phyloP scores from a whole-genome alignment of 2,329 filamentous ascomycete species.

The Acarospora socialis region DNA sequence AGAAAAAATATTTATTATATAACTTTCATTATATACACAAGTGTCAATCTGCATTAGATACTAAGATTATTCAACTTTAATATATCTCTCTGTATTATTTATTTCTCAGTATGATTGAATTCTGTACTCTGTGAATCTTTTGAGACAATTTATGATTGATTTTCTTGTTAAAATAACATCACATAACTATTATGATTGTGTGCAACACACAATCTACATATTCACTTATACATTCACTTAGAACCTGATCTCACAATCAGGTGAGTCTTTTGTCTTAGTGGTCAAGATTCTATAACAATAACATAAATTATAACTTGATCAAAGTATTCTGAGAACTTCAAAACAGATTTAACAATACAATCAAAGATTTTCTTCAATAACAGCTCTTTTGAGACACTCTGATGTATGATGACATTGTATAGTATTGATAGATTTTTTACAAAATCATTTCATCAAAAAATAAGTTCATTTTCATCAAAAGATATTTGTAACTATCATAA shows the following conservation, averaged over 20 bases:
- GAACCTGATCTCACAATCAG: no score
- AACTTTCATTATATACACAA: constrained; percentile 1
- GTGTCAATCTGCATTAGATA: constrained; percentile 1
- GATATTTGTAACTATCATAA: constrained; percentile 1
- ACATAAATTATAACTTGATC: constrained; percentile 1
- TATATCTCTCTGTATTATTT: constrained; percentile 1
- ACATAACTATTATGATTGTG: no score
- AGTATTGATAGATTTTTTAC: constrained; percentile 3
- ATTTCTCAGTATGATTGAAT: background rate
- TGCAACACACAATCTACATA: no score
- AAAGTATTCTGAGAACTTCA: constrained; percentile 7
- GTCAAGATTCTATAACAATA: no score
- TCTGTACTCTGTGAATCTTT: background rate
- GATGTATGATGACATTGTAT: constrained; percentile 2
- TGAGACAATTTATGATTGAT: background rate
- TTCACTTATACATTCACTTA: no score
- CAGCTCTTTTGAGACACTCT: no score
- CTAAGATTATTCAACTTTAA: constrained; percentile 1
- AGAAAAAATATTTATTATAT: constrained; percentile 2
- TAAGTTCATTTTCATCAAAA: constrained; percentile 6
- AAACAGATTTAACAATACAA: constrained; percentile 1
- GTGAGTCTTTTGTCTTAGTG: no score
- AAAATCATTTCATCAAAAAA: no score
- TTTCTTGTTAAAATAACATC: constrained; percentile 3
- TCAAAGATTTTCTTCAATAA: no score